Evolutionary conservation across 1,284 basidiomycete species (phyloP).

Genomic region (Rhodotorula sp.): DNA sequence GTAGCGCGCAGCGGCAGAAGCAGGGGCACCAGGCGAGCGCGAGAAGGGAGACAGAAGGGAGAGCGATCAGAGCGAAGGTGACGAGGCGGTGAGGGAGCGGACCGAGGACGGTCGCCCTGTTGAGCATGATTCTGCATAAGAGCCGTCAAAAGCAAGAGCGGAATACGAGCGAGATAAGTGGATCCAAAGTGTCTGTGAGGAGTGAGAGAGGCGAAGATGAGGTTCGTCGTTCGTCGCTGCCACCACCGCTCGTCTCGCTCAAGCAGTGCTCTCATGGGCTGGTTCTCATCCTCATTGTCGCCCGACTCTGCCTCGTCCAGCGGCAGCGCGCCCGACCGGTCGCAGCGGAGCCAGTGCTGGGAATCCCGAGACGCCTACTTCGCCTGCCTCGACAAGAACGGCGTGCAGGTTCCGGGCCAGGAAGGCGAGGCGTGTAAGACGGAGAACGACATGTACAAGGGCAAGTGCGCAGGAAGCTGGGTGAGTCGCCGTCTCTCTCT

Average conservation of each 20-base stretch:
- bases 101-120: no score
- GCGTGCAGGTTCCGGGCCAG: conserved; percentile 64
- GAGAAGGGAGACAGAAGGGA: background rate
- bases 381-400: conserved; percentile 64
- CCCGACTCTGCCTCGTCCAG: background rate
- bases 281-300: conserved; percentile 23
- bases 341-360: conserved; percentile 62
- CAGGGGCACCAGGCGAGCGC: background rate
- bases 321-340: conserved; percentile 48
- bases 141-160: no score
- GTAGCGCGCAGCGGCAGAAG: background rate
- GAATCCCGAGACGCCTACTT: conserved; percentile 72
- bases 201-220: background rate
- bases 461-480: conserved; percentile 76
- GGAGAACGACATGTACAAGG: conserved; percentile 60
- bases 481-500: conserved; percentile 54
- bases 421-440: conserved; percentile 58
- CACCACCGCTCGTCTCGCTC: background rate
- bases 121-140: no score
- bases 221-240: no score
- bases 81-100: no score
- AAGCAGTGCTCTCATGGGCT: conserved; percentile 15
- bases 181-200: background rate
- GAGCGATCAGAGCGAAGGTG: no score
- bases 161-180: background rate